Evolutionary conservation across 768 basidiomycete genomes (phyloP).

Genomic region (Amanita subjunquillea): DNA sequence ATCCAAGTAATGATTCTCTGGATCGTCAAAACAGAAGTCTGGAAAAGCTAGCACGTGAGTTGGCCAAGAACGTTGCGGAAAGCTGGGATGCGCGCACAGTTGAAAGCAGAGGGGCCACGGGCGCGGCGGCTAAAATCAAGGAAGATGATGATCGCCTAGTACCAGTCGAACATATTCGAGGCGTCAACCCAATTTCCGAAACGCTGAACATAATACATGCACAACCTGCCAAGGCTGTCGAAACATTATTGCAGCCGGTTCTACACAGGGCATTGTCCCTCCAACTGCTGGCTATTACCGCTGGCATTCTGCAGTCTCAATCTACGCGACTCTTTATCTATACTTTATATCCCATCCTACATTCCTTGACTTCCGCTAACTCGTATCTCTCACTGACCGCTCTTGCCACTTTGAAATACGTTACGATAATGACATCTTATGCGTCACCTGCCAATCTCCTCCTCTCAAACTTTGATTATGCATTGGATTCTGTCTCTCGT

Average conservation of each 20-base stretch:
- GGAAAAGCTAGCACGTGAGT: slow-evolving; percentile 51
- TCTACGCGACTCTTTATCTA: slow-evolving; percentile 71
- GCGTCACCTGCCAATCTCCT: slow-evolving; percentile 85
- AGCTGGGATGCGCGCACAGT: slow-evolving; percentile 51
- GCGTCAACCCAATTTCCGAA: slow-evolving; percentile 53
- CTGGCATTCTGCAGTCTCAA: slow-evolving; percentile 61
- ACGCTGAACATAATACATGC: slow-evolving; percentile 38
- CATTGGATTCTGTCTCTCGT: slow-evolving; percentile 82
- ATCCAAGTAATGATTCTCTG: slow-evolving; percentile 15
- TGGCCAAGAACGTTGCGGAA: slow-evolving; percentile 57
- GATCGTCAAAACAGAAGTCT: slow-evolving; percentile 36
- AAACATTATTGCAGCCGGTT: slow-evolving; percentile 35
- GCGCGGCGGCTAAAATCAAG: slow-evolving; percentile 7
- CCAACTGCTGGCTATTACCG: slow-evolving; percentile 60
- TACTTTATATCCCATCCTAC: slow-evolving; percentile 77
- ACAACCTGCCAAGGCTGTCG: slow-evolving; percentile 15
- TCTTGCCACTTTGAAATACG: slow-evolving; percentile 55
- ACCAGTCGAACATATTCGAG: slow-evolving; percentile 53
- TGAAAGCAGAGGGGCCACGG: slow-evolving; percentile 13
- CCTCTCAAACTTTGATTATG: slow-evolving; percentile 93
- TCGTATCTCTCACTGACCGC: slow-evolving; percentile 69
- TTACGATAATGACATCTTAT: slow-evolving; percentile 71
- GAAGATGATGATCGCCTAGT: slow-evolving; percentile 19
- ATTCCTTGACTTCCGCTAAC: slow-evolving; percentile 68
- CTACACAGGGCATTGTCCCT: slow-evolving; percentile 66